These are phyloP conservation scores for Glycine latifolia DNA, from an alignment of 306 rosid species.

Conservation along the genomic window DNA sequence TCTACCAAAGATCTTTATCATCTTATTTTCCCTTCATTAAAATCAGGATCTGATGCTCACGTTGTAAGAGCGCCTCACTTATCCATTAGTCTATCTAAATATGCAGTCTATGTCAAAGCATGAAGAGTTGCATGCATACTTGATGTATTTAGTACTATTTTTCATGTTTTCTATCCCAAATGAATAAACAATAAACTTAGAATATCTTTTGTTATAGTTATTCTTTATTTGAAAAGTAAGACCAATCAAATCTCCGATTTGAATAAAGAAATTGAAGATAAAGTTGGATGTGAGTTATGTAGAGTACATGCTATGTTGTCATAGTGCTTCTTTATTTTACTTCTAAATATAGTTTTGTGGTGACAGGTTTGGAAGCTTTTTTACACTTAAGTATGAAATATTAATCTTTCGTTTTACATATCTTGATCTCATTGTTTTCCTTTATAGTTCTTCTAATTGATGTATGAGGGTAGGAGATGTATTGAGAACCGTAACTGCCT, in stretches of 20 bases:
- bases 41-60: conserved; percentile 90
- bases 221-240: conserved; percentile 18
- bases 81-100: conserved; percentile 30
- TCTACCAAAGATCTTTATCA: conserved; percentile 92
- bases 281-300: conserved; percentile 5
- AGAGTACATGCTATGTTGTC: conserved; percentile 16
- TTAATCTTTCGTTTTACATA: conserved; percentile 1
- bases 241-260: conserved; percentile 11
- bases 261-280: conserved; percentile 2
- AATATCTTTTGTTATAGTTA: conserved; percentile 26
- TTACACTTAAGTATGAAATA: not conserved
- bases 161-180: conserved; percentile 18
- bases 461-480: not conserved
- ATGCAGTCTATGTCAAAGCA: conserved; percentile 34
- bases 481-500: not conserved
- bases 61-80: conserved; percentile 67
- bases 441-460: conserved; percentile 9
- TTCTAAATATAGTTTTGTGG: not conserved
- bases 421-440: conserved; percentile 14
- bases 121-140: conserved; percentile 34
- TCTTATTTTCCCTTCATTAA: conserved; percentile 89
- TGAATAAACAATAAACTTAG: conserved; percentile 24
- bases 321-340: conserved; percentile 23
- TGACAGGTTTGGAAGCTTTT: too few species aligned
- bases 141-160: conserved; percentile 11